Percentiles rank a stretch among this genome's conserved stretches.
Evolutionary conservation across 805 yeast species (phyloP).

Genomic region (Zygosaccharomyces pseudorouxii): DNA sequence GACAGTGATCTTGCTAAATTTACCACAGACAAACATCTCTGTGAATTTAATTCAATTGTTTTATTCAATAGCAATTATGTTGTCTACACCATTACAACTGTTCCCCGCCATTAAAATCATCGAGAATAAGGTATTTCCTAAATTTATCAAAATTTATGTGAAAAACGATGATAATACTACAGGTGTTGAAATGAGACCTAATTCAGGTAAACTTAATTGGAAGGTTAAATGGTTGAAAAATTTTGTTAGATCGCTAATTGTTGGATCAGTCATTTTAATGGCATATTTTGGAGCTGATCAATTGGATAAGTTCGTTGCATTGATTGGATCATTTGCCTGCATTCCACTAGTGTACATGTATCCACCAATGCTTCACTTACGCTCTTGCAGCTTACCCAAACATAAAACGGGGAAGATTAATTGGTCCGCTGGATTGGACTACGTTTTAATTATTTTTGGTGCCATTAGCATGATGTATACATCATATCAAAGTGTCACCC

Average conservation of each 20-base stretch:
- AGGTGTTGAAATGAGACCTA: conserved; percentile 19
- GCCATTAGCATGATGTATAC: conserved; percentile 61
- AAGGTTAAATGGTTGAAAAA: conserved; percentile 66
- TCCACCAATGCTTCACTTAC: conserved; percentile 72
- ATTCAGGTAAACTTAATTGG: conserved; percentile 53
- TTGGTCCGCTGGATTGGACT: conserved; percentile 43
- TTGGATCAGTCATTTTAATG: conserved; percentile 48
- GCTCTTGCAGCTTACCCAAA: conserved; percentile 41
- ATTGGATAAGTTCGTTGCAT: conserved; percentile 69
- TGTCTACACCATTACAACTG: conserved; percentile 76
- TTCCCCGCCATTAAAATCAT: conserved; percentile 74
- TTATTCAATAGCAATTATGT: conserved; percentile 67
- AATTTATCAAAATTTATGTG: conserved; percentile 25
- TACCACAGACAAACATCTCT: conserved; percentile 61
- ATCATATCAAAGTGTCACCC: conserved; percentile 50
- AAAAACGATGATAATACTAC: conserved; percentile 15
- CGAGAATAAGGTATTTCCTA: conserved; percentile 57
- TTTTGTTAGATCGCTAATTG: conserved; percentile 49
- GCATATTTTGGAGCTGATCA: conserved; percentile 67
- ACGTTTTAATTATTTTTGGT: conserved; percentile 51
- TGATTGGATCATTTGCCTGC: conserved; percentile 81
- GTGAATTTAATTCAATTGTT: conserved; percentile 64
- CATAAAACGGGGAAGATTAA: conserved; percentile 11
- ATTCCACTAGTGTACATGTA: conserved; percentile 82
- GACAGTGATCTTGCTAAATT: conserved; percentile 65